Percentiles rank a stretch among this genome's conserved stretches.
phyloP scores from a whole-genome alignment of 2,329 filamentous ascomycete genomes.

The Fusarium zealandicum region DNA sequence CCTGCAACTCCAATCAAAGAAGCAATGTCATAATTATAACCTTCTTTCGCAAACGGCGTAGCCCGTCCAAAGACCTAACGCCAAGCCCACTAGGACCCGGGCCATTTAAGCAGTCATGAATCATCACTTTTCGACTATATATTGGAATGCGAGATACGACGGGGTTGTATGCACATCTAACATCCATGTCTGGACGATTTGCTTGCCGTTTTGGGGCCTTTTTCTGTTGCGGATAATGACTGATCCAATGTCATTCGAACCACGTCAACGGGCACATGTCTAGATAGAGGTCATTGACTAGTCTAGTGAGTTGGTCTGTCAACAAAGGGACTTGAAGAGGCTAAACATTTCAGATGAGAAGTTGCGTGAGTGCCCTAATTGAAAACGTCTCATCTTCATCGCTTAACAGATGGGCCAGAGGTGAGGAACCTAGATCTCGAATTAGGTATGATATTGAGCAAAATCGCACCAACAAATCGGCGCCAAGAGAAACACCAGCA shows the following conservation, averaged over 20 bases:
- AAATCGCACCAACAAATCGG: too few relatives aligned
- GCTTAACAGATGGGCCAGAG: too few relatives aligned
- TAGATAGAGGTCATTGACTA: background rate
- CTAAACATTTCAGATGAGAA: too few relatives aligned
- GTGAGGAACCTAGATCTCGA: too few relatives aligned
- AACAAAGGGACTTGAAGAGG: too few relatives aligned
- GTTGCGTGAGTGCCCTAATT: too few relatives aligned
- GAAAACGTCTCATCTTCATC: too few relatives aligned
- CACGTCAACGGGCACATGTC: background rate
- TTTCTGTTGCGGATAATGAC: background rate
- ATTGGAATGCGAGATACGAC: background rate
- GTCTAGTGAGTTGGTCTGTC: too few relatives aligned
- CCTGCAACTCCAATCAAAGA: background rate
- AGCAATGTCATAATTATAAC: constrained; percentile 16
- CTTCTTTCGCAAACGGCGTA: constrained; percentile 4
- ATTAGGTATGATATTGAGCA: too few relatives aligned
- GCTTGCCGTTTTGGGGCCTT: constrained; percentile 20
- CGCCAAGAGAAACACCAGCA: too few relatives aligned
- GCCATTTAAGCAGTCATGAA: constrained; percentile 31
- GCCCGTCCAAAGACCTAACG: background rate
- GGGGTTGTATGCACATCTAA: background rate
- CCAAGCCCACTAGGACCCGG: constrained; percentile 1
- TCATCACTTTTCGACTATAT: constrained; percentile 23
- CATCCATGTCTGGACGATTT: constrained; percentile 19
- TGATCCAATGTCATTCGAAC: background rate